These are phyloP conservation scores for Fusarium proliferatum DNA, from an alignment of 2,329 filamentous ascomycete species.

Conservation along the genomic window DNA sequence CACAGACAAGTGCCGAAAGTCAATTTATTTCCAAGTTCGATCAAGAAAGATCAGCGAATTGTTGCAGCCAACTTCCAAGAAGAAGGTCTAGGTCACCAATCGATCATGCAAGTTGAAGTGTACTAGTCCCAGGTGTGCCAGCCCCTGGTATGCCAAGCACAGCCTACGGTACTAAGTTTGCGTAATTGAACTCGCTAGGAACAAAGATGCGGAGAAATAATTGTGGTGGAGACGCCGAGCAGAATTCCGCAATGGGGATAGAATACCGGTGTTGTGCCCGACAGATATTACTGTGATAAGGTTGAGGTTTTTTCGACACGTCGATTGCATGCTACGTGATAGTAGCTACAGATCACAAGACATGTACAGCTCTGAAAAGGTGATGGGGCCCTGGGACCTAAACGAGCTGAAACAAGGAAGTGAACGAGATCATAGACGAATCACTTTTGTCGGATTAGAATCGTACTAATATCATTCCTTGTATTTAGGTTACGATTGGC, in stretches of 20 bases:
- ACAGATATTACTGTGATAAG: too few species aligned
- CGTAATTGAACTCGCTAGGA: background rate
- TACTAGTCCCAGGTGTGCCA: too few species aligned
- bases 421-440: too few species aligned
- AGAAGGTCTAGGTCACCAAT: background rate
- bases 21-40: rapidly evolving
- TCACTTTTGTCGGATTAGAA: too few species aligned
- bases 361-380: too few species aligned
- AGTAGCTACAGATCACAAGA: rapidly evolving
- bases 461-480: too few species aligned
- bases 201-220: background rate
- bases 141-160: too few species aligned
- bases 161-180: too few species aligned
- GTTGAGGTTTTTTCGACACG: too few species aligned
- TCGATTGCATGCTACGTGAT: too few species aligned
- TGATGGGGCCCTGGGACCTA: rapidly evolving
- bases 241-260: rapidly evolving
- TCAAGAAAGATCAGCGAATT: background rate
- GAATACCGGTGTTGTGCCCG: too few species aligned
- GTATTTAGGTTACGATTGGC: background rate
- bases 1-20: background rate
- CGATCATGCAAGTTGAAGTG: rapidly evolving
- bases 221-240: rapidly evolving
- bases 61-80: background rate
- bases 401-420: background rate